phyloP scores from a whole-genome alignment of 2,329 filamentous ascomycete genomes.

The Plenodomus tracheiphilus region DNA sequence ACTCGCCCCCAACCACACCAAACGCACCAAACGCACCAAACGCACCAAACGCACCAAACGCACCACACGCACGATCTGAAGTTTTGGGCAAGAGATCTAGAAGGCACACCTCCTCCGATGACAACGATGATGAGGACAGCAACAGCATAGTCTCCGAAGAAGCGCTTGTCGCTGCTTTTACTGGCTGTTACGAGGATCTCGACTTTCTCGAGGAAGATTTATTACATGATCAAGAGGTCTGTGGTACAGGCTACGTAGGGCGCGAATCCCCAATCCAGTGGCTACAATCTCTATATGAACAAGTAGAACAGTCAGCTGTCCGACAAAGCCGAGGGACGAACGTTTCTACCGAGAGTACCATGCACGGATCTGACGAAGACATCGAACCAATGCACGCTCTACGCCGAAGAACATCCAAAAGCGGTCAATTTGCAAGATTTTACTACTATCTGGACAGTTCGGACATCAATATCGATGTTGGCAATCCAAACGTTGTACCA shows the following conservation, averaged over 20 bases:
- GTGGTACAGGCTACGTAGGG: conserved; percentile 30
- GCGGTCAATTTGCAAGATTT: conserved; percentile 1
- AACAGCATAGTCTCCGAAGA: conserved; percentile 3
- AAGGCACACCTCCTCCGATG: conserved; percentile 1
- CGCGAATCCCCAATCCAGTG: conserved; percentile 30
- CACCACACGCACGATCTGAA: not conserved
- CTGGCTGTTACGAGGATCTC: conserved; percentile 14
- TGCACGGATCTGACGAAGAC: not conserved
- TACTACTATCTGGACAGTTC: conserved; percentile 35
- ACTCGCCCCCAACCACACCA: conserved; percentile 2
- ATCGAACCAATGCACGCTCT: not conserved
- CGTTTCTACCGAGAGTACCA: not conserved
- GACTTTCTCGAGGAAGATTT: conserved; percentile 25
- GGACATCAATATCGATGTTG: conserved; percentile 14
- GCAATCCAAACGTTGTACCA: conserved; percentile 31
- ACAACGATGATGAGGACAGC: conserved; percentile 4
- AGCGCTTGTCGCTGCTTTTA: conserved; percentile 7
- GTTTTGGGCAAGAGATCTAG: conserved; percentile 8
- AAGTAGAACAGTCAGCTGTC: conserved; percentile 6
- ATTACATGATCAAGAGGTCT: conserved; percentile 11
- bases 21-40: not conserved
- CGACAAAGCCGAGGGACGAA: not conserved
- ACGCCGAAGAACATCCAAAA: not conserved
- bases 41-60: no score
- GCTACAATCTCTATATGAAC: conserved; percentile 19